These are phyloP conservation scores for Mortierella alpina DNA, from an alignment of 192 early-diverging fungal species.

Conservation along the genomic window DNA sequence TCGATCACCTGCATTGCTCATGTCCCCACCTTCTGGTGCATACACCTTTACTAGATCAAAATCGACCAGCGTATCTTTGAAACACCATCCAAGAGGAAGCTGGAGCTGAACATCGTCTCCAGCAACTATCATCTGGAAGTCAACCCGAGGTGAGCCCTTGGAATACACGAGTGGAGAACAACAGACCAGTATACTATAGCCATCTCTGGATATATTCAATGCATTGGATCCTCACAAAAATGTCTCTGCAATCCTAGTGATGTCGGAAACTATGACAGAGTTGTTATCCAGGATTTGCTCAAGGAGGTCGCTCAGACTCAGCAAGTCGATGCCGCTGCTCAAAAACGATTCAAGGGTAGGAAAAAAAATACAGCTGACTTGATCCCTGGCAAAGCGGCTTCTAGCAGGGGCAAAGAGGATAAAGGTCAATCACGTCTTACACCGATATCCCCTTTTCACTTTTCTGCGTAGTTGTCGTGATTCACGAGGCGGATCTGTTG, in stretches of 20 bases:
- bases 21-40: conserved; percentile 2
- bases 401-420: background rate
- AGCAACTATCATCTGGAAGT: conserved; percentile 98
- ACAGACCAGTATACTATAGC: background rate
- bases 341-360: conserved; percentile 88
- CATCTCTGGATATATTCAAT: background rate
- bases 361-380: background rate
- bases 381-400: no score
- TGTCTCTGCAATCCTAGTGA: conserved; percentile 67
- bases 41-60: conserved; percentile 72
- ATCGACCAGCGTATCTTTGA: conserved; percentile 87
- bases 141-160: conserved; percentile 80
- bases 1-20: background rate
- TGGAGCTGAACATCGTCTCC: conserved; percentile 87
- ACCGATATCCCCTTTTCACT: conserved; percentile 1
- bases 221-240: background rate
- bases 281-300: conserved; percentile 94
- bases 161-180: background rate
- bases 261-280: conserved; percentile 93
- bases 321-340: conserved; percentile 84
- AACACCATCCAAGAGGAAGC: conserved; percentile 86
- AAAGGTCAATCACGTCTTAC: background rate
- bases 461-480: conserved; percentile 77
- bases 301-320: conserved; percentile 98
- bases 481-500: conserved; percentile 94